A percentile compares a stretch with the other conserved stretches of the same genome.
phyloP scores from a whole-genome alignment of 2,329 filamentous ascomycete species.

The Colletotrichum limetticola region DNA sequence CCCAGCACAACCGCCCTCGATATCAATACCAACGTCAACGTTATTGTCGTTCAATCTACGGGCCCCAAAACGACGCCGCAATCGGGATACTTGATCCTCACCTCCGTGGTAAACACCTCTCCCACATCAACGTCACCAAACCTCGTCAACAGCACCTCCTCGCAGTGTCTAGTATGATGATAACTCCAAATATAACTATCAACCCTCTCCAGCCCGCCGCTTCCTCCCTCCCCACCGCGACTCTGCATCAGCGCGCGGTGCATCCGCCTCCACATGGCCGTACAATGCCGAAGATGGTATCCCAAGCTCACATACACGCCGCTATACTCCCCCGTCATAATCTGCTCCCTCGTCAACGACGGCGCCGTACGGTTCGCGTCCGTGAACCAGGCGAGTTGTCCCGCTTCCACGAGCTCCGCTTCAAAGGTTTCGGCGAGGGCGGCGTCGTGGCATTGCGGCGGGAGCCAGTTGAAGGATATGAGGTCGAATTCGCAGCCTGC shows the following conservation, averaged over 20 bases:
- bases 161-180: slow-evolving; percentile 30
- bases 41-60: too few relatives aligned
- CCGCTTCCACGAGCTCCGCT: neutral
- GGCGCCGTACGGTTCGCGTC: slow-evolving; percentile 4
- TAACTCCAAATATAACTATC: slow-evolving; percentile 30
- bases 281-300: slow-evolving; percentile 30
- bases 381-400: slow-evolving; percentile 17
- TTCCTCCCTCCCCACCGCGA: neutral
- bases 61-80: slow-evolving; percentile 14
- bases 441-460: slow-evolving; percentile 23
- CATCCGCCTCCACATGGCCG: slow-evolving; percentile 30
- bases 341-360: slow-evolving; percentile 1
- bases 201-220: slow-evolving; percentile 19
- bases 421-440: slow-evolving; percentile 18
- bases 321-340: slow-evolving; percentile 16
- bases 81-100: slow-evolving; percentile 31
- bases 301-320: slow-evolving; percentile 21
- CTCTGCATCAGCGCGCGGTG: slow-evolving; percentile 24
- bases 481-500: slow-evolving; percentile 30
- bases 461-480: slow-evolving; percentile 32
- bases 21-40: neutral
- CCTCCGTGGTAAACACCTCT: slow-evolving; percentile 20
- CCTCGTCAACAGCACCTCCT: slow-evolving; percentile 22
- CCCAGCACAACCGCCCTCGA: neutral
- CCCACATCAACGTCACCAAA: neutral